Percentiles rank a stretch among this genome's conserved stretches.
phyloP scores from a whole-genome alignment of 164 flowering plant species.

The Stephania yunnanensis region DNA sequence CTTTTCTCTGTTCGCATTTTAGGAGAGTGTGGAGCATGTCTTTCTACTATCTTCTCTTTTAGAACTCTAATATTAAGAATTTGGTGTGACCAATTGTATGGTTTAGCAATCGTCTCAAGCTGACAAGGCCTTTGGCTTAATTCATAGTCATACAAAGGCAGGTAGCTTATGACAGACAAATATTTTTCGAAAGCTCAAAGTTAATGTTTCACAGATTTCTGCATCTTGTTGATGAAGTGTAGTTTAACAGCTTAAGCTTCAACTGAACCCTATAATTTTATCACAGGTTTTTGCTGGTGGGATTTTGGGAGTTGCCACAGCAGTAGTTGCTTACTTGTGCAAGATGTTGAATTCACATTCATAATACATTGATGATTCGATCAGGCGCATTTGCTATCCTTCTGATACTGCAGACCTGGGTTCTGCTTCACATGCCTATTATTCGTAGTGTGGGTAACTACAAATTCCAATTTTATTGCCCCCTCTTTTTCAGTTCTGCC shows the following conservation, averaged over 20 bases:
- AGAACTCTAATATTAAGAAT: not conserved
- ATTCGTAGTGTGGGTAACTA: not conserved
- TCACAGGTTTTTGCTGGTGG: constrained; percentile 45
- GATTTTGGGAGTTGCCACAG: constrained; percentile 33
- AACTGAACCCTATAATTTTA: not conserved
- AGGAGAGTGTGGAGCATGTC: not conserved
- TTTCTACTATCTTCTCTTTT: not conserved
- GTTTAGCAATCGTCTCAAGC: not conserved
- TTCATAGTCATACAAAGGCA: no score
- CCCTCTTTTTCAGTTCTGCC: not conserved
- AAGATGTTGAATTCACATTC: constrained; percentile 1
- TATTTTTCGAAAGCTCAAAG: not conserved
- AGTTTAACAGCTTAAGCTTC: not conserved
- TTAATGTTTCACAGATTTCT: not conserved
- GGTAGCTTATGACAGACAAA: not conserved
- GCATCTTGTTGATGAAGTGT: not conserved
- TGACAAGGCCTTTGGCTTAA: not conserved
- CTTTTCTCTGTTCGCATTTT: not conserved
- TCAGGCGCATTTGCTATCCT: not conserved
- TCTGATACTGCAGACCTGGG: not conserved
- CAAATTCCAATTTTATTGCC: not conserved
- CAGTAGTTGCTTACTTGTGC: constrained; percentile 22
- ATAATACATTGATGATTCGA: constrained; percentile 11
- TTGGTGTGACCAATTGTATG: not conserved
- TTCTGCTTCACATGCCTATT: not conserved